Base-by-base conservation (phyloP, 208 protist genomes). In the Blechomonas ayalai region DNA sequence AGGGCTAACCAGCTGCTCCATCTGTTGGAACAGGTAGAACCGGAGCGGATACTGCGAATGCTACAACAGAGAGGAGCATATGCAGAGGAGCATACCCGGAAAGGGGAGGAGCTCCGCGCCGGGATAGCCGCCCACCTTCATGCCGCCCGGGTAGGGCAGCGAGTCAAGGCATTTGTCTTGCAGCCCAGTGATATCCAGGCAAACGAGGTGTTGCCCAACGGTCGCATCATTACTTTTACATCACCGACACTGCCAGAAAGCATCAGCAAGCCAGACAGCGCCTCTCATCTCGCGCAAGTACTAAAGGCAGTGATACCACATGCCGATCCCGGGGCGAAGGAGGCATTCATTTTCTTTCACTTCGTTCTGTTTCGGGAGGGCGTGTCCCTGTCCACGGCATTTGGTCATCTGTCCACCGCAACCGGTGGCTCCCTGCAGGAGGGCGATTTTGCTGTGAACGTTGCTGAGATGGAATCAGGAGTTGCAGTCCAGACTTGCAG, bases 161-260 rank as follows among this genome's bases (percentile, higher is more conserved):
- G 47, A 18, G 22, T 67, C 10, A 37, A 28, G 18, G 52, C 48
- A 12, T 62, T 67, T 42, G 33, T 60, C 12, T 16, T 53, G 18
- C 39, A 66, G 38, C 43, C 34, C 3, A 80, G 72, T 37, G 81
- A 90, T 59, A 28, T 82, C 13, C 81, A 90, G 48, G 60, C 80
- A 19, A 67, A 59, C 38, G 75, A 90, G 50, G 69, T 90, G 44
- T 68, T 84, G 51, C 62, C 63, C 6, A 70, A 38, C 41, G 80
- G 75, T 8, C 64, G 67, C 4, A 73, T 89, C 32, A 73, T 89
- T 12, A 67, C 61, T 19, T 70, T 89, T 48, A 84, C 75, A 29
- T 41, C 59, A 23, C 57, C 74, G 18, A 82, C 69, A 23, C 44
- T 70, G 6, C 63, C 63, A 26, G 39, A n/a, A 35, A 38, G 19